Percentiles rank a stretch among this genome's conserved stretches.
These are phyloP conservation scores for Psophocarpus tetragonolobus DNA, from an alignment of 306 rosid genomes.

Conservation along the genomic window DNA sequence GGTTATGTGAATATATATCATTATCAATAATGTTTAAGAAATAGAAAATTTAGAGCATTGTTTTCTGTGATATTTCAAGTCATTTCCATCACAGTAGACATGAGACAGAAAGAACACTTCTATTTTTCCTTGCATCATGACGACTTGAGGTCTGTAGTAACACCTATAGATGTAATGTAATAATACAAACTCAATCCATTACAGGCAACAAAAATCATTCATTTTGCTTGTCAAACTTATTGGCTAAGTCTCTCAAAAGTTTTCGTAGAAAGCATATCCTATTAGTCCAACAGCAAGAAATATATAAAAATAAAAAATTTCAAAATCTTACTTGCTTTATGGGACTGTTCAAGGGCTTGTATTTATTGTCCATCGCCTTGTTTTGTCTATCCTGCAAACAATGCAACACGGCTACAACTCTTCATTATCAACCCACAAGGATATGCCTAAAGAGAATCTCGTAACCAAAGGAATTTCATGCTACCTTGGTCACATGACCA, in stretches of 20 bases:
- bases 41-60: background rate
- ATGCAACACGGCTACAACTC: slow-evolving; percentile 33
- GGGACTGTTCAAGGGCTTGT: slow-evolving; percentile 37
- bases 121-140: background rate
- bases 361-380: slow-evolving; percentile 47
- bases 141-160: background rate
- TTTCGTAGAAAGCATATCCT: background rate
- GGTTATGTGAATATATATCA: background rate
- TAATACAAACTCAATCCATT: background rate
- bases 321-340: slow-evolving; percentile 53
- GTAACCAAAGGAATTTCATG: background rate
- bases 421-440: background rate
- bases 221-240: background rate
- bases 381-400: slow-evolving; percentile 51
- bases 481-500: background rate
- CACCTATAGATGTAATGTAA: background rate
- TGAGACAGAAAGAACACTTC: background rate
- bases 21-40: background rate
- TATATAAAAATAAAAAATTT: background rate
- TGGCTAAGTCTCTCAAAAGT: no score
- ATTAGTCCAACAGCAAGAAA: background rate
- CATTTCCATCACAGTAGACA: background rate
- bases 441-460: background rate
- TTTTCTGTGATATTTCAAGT: background rate
- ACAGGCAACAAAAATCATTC: background rate